Conservation (phyloP, 73 alveolate species). For the Tetrahymena elliotti region DNA sequence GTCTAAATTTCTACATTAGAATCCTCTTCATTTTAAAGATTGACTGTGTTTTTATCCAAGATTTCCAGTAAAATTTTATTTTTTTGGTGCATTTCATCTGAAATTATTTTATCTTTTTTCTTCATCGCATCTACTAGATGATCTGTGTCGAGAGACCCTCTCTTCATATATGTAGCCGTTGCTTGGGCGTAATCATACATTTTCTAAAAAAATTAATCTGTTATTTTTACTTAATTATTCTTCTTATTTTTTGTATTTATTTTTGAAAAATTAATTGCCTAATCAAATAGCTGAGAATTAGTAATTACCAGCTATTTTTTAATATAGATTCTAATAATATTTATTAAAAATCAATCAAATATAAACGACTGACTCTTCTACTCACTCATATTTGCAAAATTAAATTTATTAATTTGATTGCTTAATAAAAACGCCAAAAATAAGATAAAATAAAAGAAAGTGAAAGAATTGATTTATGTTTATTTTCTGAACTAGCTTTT, state of each 20-base stretch:
- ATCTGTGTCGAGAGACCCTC: background rate
- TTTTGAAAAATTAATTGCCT: background rate
- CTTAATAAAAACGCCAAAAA: too few species aligned
- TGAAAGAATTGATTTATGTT: background rate
- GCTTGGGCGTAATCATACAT: background rate
- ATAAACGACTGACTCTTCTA: background rate
- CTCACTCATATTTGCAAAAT: background rate
- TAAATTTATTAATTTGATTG: background rate
- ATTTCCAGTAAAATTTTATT: background rate
- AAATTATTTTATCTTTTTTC: background rate
- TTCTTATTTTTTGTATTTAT: background rate
- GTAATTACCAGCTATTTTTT: background rate
- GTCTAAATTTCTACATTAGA: background rate
- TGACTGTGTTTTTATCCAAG: background rate
- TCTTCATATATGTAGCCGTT: background rate
- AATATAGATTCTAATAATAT: background rate
- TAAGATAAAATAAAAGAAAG: background rate
- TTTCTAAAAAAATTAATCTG: background rate
- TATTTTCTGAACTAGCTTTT: background rate
- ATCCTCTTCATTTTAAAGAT: background rate
- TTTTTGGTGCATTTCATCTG: background rate
- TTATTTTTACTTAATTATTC: background rate
- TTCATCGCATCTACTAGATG: background rate
- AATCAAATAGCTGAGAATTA: background rate
- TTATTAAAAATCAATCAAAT: too few species aligned